phyloP scores from a whole-genome alignment of 192 early-diverging fungal species.

The Geranomyces michiganensis region DNA sequence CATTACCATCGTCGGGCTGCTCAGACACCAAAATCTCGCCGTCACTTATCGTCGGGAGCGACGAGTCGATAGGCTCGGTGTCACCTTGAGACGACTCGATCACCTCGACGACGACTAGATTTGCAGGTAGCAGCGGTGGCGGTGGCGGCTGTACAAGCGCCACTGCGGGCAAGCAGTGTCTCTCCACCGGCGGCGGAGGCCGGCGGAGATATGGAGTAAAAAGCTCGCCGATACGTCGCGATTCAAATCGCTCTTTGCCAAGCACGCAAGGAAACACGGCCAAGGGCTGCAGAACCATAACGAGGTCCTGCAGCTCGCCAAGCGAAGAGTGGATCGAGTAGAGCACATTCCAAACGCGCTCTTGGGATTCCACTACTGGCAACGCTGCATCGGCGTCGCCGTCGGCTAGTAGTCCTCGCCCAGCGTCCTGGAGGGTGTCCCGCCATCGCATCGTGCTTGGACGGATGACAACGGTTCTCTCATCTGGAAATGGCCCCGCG shows the following conservation, averaged over 20 bases:
- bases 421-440: background rate
- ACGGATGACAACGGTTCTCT: background rate
- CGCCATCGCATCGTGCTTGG: conserved; percentile 7
- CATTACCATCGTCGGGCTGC: no score
- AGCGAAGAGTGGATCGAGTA: conserved; percentile 25
- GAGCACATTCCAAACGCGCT: conserved; percentile 13
- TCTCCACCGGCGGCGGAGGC: background rate
- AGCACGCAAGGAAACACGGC: conserved; percentile 23
- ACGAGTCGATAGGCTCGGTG: no score
- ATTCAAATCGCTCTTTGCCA: conserved; percentile 2
- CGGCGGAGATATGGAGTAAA: conserved; percentile 10
- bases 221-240: background rate
- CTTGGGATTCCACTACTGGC: background rate
- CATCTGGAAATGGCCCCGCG: background rate
- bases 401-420: background rate
- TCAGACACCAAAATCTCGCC: no score
- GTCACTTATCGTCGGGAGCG: no score
- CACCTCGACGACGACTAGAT: no score
- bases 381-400: background rate
- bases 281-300: conserved; percentile 13
- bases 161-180: no score
- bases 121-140: no score
- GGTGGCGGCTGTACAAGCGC: no score
- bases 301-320: conserved; percentile 13
- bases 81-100: no score